These are phyloP conservation scores for Thuidium tamariscinum DNA, from an alignment of 225 moss, liverwort and hornwort species.

Conservation along the genomic window DNA sequence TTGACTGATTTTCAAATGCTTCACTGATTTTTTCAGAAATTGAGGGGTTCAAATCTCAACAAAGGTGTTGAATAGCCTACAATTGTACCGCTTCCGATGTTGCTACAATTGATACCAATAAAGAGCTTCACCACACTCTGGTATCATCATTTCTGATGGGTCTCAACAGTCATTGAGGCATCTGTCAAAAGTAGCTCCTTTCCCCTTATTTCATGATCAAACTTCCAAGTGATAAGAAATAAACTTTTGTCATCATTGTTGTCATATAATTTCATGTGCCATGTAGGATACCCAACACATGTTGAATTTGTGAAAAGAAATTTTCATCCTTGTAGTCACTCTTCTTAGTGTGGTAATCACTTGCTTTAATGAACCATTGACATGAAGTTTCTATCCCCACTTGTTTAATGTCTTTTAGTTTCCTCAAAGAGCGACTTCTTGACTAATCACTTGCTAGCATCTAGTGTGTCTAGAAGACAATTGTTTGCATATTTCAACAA, in stretches of 20 bases:
- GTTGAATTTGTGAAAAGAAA: too few relatives aligned
- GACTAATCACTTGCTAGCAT: background rate
- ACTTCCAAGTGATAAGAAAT: background rate
- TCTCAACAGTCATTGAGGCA: background rate
- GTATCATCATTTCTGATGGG: too few relatives aligned
- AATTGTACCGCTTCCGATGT: background rate
- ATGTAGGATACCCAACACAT: background rate
- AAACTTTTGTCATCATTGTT: too few relatives aligned
- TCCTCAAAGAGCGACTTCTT: background rate
- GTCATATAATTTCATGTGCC: background rate
- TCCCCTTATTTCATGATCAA: too few relatives aligned
- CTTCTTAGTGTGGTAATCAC: background rate
- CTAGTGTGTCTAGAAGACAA: background rate
- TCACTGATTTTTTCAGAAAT: background rate
- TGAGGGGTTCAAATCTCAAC: background rate
- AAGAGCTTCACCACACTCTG: background rate
- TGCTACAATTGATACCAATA: background rate
- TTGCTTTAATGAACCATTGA: background rate
- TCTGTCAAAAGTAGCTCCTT: background rate
- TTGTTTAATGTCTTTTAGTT: background rate
- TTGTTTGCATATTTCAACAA: background rate
- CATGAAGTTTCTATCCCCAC: background rate
- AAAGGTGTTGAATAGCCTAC: background rate
- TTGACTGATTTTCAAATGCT: background rate
- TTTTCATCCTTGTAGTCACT: background rate